Evolutionary conservation across 257 asterid genomes (phyloP), one percentile per base, ranked within the genome.

Genomic region (Phtheirospermum japonicum): DNA sequence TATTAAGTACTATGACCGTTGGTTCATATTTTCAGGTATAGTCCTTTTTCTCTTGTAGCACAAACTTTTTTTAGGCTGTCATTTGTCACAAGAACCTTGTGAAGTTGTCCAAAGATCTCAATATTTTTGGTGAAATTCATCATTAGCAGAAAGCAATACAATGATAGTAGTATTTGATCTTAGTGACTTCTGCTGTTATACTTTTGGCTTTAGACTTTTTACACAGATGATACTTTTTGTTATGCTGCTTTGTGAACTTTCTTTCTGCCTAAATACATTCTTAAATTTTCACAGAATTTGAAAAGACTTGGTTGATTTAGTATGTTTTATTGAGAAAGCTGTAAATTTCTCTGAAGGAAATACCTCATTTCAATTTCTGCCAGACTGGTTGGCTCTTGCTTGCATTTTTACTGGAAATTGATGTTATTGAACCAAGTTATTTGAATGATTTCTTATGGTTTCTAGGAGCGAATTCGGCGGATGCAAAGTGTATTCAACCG

Each of bases 401-500:
- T 19, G 4, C 31, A 10, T 49, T 48, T 50, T 18, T 67, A 19
- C 74, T 61, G 48, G 42, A 43, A 57, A 33, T 32, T 17, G 51
- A 26, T 63, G 32, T 56, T 13, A 65, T 30, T 64, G 45, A 36
- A 39, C 48, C 4, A 26, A 39, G 52, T 13, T 55, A 11, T 69
- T 5, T 59, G 7, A 59, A 73, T 56, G 54, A 10, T 42, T 54
- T 56, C 23, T 60, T 71, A 37, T 76, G 64, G 69, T 61, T 67
- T 57, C 63, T 72, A 92, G 97, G 99, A 92, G 82, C 83, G 99
- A 43, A 85, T 92, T 49, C 75, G 97, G 40, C 84, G 96, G 55
- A 89, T 92, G 99, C 99, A 89, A 60, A 83, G 86, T 74, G 94
- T 82, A 59, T 92, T 92, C 74, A 89, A 89, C 72, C 75, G 95